Evolutionary conservation across 805 yeast genomes (phyloP).

Genomic region (Pichia gijzeniarum): DNA sequence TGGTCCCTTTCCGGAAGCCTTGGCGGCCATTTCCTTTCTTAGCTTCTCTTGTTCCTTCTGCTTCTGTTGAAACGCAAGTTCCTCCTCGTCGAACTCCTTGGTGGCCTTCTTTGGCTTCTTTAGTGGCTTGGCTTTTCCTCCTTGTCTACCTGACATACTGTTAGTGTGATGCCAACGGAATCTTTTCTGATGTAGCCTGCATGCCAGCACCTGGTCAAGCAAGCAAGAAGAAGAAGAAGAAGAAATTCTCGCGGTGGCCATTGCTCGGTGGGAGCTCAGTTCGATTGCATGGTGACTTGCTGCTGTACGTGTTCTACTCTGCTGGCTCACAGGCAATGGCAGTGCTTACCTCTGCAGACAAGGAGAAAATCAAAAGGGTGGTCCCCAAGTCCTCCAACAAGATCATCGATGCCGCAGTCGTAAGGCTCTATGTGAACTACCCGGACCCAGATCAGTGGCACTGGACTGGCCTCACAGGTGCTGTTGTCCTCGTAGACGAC

Average conservation of each 20-base stretch:
- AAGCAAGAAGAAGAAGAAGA: no score
- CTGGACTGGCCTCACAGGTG: conserved; percentile 86
- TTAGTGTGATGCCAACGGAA: background rate
- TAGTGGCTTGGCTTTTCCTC: conserved; percentile 89
- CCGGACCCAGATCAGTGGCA: conserved; percentile 80
- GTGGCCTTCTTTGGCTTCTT: conserved; percentile 78
- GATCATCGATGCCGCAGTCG: conserved; percentile 84
- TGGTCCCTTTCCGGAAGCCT: conserved; percentile 88
- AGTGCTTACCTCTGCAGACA: conserved; percentile 50
- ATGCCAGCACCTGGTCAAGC: no score
- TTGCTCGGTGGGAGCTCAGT: no score
- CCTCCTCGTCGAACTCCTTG: conserved; percentile 80
- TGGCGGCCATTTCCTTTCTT: conserved; percentile 80
- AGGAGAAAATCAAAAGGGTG: conserved; percentile 82
- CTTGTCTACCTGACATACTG: conserved; percentile 90
- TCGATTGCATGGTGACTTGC: no score
- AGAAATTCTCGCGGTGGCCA: no score
- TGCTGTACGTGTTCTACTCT: no score
- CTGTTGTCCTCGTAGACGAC: conserved; percentile 82
- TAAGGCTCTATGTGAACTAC: conserved; percentile 81
- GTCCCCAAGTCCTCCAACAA: conserved; percentile 86
- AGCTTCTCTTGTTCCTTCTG: conserved; percentile 94
- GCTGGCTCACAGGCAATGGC: conserved; percentile 21
- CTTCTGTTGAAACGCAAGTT: conserved; percentile 83
- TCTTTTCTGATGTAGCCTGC: background rate